Evolutionary conservation across 2,329 filamentous ascomycete species (phyloP).

Genomic region (Epichloe baconii): DNA sequence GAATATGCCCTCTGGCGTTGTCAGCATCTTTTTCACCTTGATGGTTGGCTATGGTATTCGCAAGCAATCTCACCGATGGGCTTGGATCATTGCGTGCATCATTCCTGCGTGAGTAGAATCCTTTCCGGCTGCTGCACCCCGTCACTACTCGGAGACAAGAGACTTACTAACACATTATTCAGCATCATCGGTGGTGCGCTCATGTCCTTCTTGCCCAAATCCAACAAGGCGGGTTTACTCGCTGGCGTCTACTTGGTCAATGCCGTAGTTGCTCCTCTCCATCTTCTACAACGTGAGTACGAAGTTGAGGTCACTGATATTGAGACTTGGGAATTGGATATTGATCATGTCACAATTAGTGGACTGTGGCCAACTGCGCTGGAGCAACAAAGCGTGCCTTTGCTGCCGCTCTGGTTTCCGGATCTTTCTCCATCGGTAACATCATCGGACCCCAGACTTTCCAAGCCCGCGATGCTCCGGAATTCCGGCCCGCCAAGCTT

Average conservation of each 20-base stretch:
- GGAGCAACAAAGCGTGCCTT: constrained; percentile 40
- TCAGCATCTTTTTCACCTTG: constrained; percentile 39
- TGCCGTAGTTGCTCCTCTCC: constrained; percentile 31
- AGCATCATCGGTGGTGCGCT: constrained; percentile 35
- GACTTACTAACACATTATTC: background rate
- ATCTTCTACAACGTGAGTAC: constrained; percentile 31
- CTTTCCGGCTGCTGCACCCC: background rate
- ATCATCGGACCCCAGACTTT: constrained; percentile 46
- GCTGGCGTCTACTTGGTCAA: constrained; percentile 39
- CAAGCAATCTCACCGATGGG: constrained; percentile 33
- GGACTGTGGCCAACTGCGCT: constrained; percentile 36
- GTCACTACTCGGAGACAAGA: background rate
- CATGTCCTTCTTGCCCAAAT: constrained; percentile 37
- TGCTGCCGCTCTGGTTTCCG: constrained; percentile 34
- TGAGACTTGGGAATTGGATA: background rate
- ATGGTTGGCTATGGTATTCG: constrained; percentile 35
- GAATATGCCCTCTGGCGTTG: constrained; percentile 39
- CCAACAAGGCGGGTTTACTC: constrained; percentile 32
- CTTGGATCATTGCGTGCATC: constrained; percentile 34
- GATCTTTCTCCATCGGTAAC: constrained; percentile 39
- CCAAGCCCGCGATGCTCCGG: constrained; percentile 35
- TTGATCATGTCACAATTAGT: constrained; percentile 14
- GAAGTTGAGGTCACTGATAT: background rate
- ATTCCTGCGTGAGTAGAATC: constrained; percentile 28
- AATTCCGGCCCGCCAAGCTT: constrained; percentile 40